These are phyloP conservation scores for Sporothrix sp. DNA, from an alignment of 2,329 filamentous ascomycete species.

Conservation along the genomic window DNA sequence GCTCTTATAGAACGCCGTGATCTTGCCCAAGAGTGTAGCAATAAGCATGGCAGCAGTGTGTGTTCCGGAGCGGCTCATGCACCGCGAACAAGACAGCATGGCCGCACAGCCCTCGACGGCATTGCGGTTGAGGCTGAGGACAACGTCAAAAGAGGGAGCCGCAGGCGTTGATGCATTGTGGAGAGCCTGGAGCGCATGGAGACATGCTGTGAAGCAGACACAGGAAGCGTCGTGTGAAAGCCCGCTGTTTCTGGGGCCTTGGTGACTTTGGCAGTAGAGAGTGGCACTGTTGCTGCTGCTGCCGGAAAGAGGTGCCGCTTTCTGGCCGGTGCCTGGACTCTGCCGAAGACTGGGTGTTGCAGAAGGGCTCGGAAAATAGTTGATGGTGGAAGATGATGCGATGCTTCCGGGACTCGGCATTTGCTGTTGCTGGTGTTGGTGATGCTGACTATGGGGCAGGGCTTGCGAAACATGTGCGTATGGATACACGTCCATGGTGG, in stretches of 20 bases:
- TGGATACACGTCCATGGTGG: constrained; percentile 23
- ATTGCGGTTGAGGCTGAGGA: constrained; percentile 36
- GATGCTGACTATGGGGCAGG: background rate
- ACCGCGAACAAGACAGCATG: constrained; percentile 37
- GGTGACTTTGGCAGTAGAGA: background rate
- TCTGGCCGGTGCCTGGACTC: constrained; percentile 21
- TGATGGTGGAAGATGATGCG: constrained; percentile 18
- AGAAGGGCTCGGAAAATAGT: constrained; percentile 32
- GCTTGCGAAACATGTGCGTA: constrained; percentile 19
- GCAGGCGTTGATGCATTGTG: constrained; percentile 29
- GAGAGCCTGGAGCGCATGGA: constrained; percentile 37
- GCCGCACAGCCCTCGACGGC: constrained; percentile 39
- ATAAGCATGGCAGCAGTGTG: constrained; percentile 40
- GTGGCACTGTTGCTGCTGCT: constrained; percentile 1
- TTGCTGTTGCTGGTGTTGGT: constrained; percentile 10
- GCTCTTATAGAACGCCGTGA: constrained; percentile 37
- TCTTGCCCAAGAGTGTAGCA: constrained; percentile 39
- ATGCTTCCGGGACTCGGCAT: constrained; percentile 29
- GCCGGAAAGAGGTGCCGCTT: constrained; percentile 19
- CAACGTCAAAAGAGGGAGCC: constrained; percentile 33
- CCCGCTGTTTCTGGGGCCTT: constrained; percentile 4
- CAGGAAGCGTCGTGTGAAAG: constrained; percentile 23
- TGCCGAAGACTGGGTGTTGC: constrained; percentile 29
- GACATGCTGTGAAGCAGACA: constrained; percentile 37
- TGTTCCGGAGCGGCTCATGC: constrained; percentile 34